Evolutionary conservation across 106 monocot species (phyloP), one percentile per base, ranked within the genome.

Genomic region (Ottelia alismoides): DNA sequence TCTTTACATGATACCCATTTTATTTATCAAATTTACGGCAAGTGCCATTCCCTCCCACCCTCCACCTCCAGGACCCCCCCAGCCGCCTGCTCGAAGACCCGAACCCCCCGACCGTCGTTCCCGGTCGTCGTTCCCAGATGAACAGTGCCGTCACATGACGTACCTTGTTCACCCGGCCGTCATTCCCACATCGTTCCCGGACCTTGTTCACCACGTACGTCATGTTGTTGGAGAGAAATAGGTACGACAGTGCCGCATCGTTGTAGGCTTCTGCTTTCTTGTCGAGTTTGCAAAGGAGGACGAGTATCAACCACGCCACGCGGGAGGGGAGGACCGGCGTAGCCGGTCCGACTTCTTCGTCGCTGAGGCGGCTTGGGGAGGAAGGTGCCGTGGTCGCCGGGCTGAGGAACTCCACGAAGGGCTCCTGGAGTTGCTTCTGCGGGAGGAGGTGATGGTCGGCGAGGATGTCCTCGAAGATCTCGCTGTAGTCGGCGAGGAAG

Each of bases 221-320:
- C 3, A 83, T 59, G 20, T 83, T 83, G 74, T 83, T 83, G 44
- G 71, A 62, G 6, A 83, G 63, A 27, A 78, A 83, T 11, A 83
- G 71, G 67, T 83, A 78, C 1, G 74, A 74, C 1, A 78, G 52
- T 2, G 74, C 56, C 20, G 26, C 60, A 0, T 77, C 58, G 11
- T 20, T 23, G 71, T 71, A 78, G 9, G 45, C 5, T 51, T 43
- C 56, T 0, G 74, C 74, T 60, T 73, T 83, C 20, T 23, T 27
- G 56, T 83, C 82, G 5, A 83, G 57, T 44, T 83, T 83, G 67
- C 74, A 78, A 20, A 83, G 67, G 0, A 83, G 68, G 0, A 74
- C 63, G 1, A 83, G 52, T 1, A 74, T 26, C 7, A 83, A 49
- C 74, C 77, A 70, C n/a, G 70, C 74, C 11, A 83, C 6, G 27